These are phyloP conservation scores for Phytophthora pini DNA, from an alignment of 352 stramenopile species.

Conservation along the genomic window DNA sequence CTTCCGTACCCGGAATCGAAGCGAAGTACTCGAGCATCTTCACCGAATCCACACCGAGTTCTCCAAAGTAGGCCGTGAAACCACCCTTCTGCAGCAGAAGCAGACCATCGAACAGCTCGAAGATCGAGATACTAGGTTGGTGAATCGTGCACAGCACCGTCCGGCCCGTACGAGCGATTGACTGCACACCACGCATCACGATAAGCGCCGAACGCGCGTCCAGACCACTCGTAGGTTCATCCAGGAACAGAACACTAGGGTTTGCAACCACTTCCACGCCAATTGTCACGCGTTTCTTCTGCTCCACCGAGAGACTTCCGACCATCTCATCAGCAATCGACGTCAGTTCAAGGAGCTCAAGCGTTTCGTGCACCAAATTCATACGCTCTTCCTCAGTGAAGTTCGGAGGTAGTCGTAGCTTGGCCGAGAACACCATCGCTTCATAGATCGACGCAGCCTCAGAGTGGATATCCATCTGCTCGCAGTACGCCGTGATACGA, in stretches of 20 bases:
- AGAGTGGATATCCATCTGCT: conserved; percentile 45
- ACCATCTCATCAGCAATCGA: too few species aligned
- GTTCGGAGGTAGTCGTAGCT: conserved; percentile 68
- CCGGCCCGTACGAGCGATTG: conserved; percentile 86
- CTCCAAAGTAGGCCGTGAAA: conserved; percentile 84
- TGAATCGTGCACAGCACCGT: conserved; percentile 77
- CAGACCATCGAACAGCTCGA: conserved; percentile 84
- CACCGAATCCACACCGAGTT: conserved; percentile 81
- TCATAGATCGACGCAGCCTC: conserved; percentile 79
- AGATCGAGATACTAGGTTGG: conserved; percentile 18
- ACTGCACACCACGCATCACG: conserved; percentile 64
- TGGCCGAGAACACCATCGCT: conserved; percentile 87
- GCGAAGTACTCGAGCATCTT: conserved; percentile 92
- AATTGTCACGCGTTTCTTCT: conserved; percentile 94
- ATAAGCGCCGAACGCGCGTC: conserved; percentile 70
- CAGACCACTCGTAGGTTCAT: conserved; percentile 92
- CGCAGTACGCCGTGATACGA: conserved; percentile 69
- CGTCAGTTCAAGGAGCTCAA: too few species aligned
- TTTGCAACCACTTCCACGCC: conserved; percentile 93
- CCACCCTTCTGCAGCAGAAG: conserved; percentile 81
- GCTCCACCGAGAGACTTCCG: too few species aligned
- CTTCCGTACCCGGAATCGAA: conserved; percentile 66
- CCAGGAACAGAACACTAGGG: conserved; percentile 94
- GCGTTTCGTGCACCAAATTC: conserved; percentile 54
- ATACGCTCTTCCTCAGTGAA: conserved; percentile 46